Base-by-base conservation (phyloP, 2,329 filamentous ascomycete genomes). In the Celoporthe dispersa region DNA sequence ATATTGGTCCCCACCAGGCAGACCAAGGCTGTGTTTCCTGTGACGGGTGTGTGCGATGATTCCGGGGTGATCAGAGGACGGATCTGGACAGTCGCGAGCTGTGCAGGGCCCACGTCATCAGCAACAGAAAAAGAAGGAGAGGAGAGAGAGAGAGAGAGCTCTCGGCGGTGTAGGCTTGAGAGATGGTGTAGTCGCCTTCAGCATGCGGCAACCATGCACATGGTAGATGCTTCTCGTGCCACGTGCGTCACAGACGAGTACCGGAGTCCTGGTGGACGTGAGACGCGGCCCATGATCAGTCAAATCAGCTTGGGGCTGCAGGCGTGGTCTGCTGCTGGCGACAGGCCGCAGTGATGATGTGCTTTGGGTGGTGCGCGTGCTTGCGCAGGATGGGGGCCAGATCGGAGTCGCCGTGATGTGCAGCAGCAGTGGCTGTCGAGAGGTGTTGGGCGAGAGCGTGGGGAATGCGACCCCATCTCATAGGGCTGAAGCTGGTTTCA, bases 401-500 rank as follows among this genome's bases (percentile, higher is more conserved):
- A 9, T 63, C 68, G 70, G 70, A 37, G 64, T 70, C 61, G 55
- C 70, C 70, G 68, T 67, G 61, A 62, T 60, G 41, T 68, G 70
- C 70, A 63, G 55, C 51, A 60, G 28, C 55, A 64, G n/a, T 59
- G 70, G 62, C 64, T 57, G 51, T 28, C 22, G 39, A 41, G 37
- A 41, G 33, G 53, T 62, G 68, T 66, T 70, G 68, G 68, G 37
- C 53, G 37, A 61, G 65, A 55, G 66, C 39, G 39, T 64, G 62
- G 62, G 39, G 39, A 51, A 67, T 53, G 35, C 39, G 66, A 51
- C 39, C 57, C 66, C 39, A 53, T 53, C 68, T 60, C 65, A 57
- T 72, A 72, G 70, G 70, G 70, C 70, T 72, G 70, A 72, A 67
- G 48, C 41, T 22, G 14, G 66, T 61, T 53, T 67, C 59, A 72